Evolutionary conservation across 2,329 filamentous ascomycete species (phyloP).

Genomic region (Hortaea werneckii): DNA sequence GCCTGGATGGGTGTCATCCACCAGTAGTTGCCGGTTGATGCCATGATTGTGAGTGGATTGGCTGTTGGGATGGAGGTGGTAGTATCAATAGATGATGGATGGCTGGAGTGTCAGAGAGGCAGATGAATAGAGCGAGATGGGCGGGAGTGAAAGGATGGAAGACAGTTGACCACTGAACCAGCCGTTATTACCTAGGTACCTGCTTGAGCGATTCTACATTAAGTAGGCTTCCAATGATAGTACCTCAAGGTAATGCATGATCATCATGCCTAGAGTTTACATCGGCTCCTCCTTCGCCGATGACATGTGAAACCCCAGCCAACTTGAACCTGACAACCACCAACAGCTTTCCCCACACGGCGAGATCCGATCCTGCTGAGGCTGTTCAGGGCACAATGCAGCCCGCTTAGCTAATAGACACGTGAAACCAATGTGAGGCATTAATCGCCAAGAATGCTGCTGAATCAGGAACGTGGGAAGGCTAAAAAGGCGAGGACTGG

Average conservation of each 20-base stretch:
- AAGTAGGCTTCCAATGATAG: too few relatives aligned
- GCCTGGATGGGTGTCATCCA: slow-evolving; percentile 23
- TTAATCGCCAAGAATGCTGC: too few relatives aligned
- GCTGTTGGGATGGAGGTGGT: neutral
- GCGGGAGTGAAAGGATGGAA: too few relatives aligned
- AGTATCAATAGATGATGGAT: neutral
- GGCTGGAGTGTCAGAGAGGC: neutral
- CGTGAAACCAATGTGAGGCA: too few relatives aligned
- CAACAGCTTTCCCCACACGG: too few relatives aligned
- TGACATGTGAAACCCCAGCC: neutral
- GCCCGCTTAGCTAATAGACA: too few relatives aligned
- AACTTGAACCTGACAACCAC: slow-evolving; percentile 1
- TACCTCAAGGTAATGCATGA: too few relatives aligned
- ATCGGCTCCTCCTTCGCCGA: slow-evolving; percentile 7
- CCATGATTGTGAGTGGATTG: slow-evolving; percentile 11
- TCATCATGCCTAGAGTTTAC: neutral
- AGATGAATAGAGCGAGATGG: neutral
- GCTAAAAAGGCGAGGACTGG: neutral
- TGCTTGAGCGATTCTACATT: too few relatives aligned
- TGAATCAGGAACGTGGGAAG: neutral
- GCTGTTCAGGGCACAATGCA: too few relatives aligned
- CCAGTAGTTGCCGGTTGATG: slow-evolving; percentile 17
- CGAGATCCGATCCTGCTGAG: too few relatives aligned
- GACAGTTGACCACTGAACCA: too few relatives aligned
- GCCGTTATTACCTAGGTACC: too few relatives aligned